Evolutionary conservation across 306 rosid species (phyloP), one percentile per base, ranked within the genome.

Genomic region (Trifolium subterraneum): DNA sequence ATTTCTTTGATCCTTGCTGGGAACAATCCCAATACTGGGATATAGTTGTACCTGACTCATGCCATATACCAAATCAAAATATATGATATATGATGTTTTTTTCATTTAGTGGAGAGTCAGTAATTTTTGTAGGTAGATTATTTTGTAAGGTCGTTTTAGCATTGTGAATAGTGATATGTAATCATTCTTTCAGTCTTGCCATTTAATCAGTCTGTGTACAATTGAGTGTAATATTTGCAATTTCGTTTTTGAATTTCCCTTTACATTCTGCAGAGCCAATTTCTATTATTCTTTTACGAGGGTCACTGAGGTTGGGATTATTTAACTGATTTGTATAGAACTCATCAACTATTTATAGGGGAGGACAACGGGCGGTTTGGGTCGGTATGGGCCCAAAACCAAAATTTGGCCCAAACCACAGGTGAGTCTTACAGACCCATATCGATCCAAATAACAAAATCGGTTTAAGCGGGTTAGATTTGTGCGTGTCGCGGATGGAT

Each of bases 1-100:
- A 94, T 94, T 73, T 92, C 96, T 44, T 86, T 94, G 4, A 89
- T 90, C 78, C 97, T 92, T 71, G 96, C 96, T 1, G 98, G 98
- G 80, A 88, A 94, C 89, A 91, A 91, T 75, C 90, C 89, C 68
- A 91, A 94, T 68, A 69, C 87, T 23, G 90, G 86, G 60, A 36
- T 90, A 12, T 94, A 89, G 86, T 60, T 70, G 44, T 70, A 61
- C 51, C n/a, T 9, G 59, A 51, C 33, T 39, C 41, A 29, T 65
- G 68, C 51, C 78, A 29, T 45, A 16, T 45, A 58, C 72, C 66
- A 68, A 5, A 55, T 9, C 16, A 47, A 47, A 45, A 66, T 15
- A 23, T 56, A 23, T 36, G 36, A 25, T 25, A 3, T 29, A 29
- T 4, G 15, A 50, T 12, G 25, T 11, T 9, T 13, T 25, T 7